These are phyloP conservation scores for Dichotomopilus funicola DNA, from an alignment of 2,329 filamentous ascomycete species.

Conservation along the genomic window DNA sequence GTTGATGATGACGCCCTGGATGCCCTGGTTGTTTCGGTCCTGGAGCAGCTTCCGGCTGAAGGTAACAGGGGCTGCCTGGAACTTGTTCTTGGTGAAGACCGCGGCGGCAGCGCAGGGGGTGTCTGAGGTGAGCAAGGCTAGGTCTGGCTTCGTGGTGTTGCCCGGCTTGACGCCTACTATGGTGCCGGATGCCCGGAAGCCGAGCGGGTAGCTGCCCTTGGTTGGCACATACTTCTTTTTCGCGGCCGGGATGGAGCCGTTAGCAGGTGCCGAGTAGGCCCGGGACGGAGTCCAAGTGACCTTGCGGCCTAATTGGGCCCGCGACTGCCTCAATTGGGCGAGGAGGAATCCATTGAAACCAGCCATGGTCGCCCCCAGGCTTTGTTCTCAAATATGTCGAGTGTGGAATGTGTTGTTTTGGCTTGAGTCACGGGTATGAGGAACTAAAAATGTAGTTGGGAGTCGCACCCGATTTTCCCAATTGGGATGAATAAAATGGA, in stretches of 20 bases:
- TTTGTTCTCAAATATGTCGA: neutral
- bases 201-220: conserved; percentile 79
- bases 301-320: conserved; percentile 19
- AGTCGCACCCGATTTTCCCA: conserved; percentile 5
- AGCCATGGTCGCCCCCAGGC: conserved; percentile 14
- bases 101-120: conserved; percentile 79
- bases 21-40: conserved; percentile 57
- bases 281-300: conserved; percentile 28
- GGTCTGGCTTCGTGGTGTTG: conserved; percentile 86
- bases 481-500: neutral
- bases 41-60: conserved; percentile 70
- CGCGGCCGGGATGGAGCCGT: conserved; percentile 59
- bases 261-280: conserved; percentile 53
- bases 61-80: conserved; percentile 91
- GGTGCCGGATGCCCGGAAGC: conserved; percentile 79
- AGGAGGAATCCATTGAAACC: conserved; percentile 18
- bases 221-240: conserved; percentile 90
- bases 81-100: conserved; percentile 97
- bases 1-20: conserved; percentile 83
- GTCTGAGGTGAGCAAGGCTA: conserved; percentile 83
- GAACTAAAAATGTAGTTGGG: neutral
- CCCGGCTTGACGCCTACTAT: conserved; percentile 90
- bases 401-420: too few species aligned
- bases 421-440: conserved; percentile 9
- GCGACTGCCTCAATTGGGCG: conserved; percentile 23